Evolutionary conservation across 805 yeast genomes (phyloP), one percentile per base, ranked within the genome.

Genomic region (Candida palmyrensis): DNA sequence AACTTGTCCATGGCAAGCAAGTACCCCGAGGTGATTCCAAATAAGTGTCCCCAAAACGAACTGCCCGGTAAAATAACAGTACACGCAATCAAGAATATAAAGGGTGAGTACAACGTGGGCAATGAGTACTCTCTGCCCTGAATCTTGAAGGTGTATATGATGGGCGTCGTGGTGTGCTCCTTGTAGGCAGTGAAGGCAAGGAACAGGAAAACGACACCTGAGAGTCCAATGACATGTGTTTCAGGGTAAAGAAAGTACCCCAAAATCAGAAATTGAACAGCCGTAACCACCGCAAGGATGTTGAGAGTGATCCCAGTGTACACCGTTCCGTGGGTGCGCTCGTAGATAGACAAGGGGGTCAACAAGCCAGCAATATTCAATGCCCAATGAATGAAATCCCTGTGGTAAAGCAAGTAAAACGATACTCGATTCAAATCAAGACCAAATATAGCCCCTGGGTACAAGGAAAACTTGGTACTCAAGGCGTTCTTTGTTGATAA

Each of bases 291-390:
- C 2, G 95, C 84, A 30, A 82, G 56, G 17, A 83, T 43, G 52
- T 86, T 87, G 36, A 88, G 62, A 11, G 87, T 79, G 29, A 88
- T 66, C 3, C 94, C 96, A 3, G 95, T 82, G 55, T 85, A 76
- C 3, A 87, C 82, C 0, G 97, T 86, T 5, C 96, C 97, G 48
- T 85, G 81, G 15, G 58, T 52, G 36, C 68, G 61, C 62, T 87
- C 96, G 55, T 79, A 87, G 32, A 67, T 64, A 9, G 79, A 63
- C 46, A 86, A 53, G 14, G 83, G 77, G 1, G 81, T 71, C 37
- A 72, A 62, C 28, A 87, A 50, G 1, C 81, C 71, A 24, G 75
- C 39, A 6, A 75, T 37, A 46, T 85, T 86, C 45, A 82, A 57
- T 3, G 72, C 29, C 51, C 87, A 59, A 51, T 86, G 95, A 32